These are phyloP conservation scores for Chaetomium olivaceum DNA, from an alignment of 2,329 filamentous ascomycete species.

Conservation along the genomic window DNA sequence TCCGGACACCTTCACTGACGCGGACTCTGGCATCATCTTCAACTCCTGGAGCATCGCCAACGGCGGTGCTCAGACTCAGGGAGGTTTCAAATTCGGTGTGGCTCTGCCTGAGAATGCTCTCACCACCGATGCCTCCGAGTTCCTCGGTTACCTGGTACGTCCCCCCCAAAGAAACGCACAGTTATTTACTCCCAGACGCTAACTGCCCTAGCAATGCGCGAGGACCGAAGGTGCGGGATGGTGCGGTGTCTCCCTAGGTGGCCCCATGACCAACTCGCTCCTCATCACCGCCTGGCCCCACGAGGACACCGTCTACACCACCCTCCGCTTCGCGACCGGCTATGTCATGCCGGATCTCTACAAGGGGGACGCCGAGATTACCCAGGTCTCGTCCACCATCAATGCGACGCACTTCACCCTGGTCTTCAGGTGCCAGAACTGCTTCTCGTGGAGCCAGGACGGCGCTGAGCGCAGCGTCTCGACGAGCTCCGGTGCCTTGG, in stretches of 20 bases:
- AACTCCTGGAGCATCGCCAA: conserved; percentile 48
- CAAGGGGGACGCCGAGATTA: conserved; percentile 57
- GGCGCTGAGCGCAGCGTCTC: conserved; percentile 44
- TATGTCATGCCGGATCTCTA: conserved; percentile 58
- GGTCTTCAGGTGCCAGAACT: conserved; percentile 60
- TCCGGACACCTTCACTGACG: conserved; percentile 45
- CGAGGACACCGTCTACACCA: conserved; percentile 49
- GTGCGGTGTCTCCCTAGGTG: conserved; percentile 54
- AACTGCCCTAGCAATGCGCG: conserved; percentile 43
- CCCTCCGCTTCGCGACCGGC: conserved; percentile 54
- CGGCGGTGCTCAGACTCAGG: conserved; percentile 39
- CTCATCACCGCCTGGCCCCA: conserved; percentile 56
- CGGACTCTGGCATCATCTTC: conserved; percentile 53
- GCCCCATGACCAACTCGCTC: conserved; percentile 54
- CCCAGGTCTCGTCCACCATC: conserved; percentile 55
- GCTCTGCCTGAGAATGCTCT: conserved; percentile 49
- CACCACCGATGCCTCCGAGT: conserved; percentile 49
- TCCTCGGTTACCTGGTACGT: conserved; percentile 55
- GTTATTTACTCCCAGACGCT: not conserved
- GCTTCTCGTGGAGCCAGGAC: conserved; percentile 49
- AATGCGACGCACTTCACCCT: conserved; percentile 58
- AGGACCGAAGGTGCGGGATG: conserved; percentile 48
- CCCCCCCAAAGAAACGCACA: not conserved
- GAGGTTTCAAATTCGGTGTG: conserved; percentile 52
- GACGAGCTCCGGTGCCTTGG: conserved; percentile 35